These are phyloP conservation scores for Aspergillus pseudoglaucus DNA, from an alignment of 2,329 filamentous ascomycete genomes.

Conservation along the genomic window DNA sequence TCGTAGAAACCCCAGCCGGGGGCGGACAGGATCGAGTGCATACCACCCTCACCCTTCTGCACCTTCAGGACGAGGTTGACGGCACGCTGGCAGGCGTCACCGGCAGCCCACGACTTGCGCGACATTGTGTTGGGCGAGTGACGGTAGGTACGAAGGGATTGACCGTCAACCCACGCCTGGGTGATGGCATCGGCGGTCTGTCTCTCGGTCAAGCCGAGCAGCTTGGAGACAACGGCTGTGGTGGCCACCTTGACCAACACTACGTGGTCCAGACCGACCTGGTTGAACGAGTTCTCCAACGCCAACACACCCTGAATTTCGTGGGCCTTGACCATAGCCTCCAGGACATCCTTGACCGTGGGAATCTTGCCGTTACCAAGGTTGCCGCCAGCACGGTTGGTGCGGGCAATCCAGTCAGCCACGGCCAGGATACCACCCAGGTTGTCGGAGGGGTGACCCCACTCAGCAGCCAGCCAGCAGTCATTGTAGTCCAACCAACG, in stretches of 20 bases:
- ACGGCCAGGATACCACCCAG: slow-evolving; percentile 93
- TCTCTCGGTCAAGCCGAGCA: slow-evolving; percentile 81
- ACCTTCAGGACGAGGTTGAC: slow-evolving; percentile 90
- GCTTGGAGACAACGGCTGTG: slow-evolving; percentile 87
- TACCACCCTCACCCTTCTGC: slow-evolving; percentile 79
- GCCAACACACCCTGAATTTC: slow-evolving; percentile 97
- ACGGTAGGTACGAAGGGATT: slow-evolving; percentile 91
- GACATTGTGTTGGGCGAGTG: slow-evolving; percentile 99
- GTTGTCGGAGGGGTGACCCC: slow-evolving; percentile 98
- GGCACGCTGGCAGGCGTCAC: slow-evolving; percentile 92
- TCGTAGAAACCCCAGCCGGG: slow-evolving; percentile 98
- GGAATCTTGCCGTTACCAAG: slow-evolving; percentile 68
- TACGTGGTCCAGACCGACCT: slow-evolving; percentile 95
- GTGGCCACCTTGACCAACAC: slow-evolving; percentile 97
- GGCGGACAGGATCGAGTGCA: slow-evolving; percentile 87
- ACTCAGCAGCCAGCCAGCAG: slow-evolving; percentile 98
- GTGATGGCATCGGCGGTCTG: slow-evolving; percentile 94
- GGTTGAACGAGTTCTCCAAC: slow-evolving; percentile 97
- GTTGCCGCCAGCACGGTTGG: slow-evolving; percentile 78
- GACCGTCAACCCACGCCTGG: slow-evolving; percentile 95
- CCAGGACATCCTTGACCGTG: slow-evolving; percentile 82
- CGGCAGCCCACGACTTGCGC: slow-evolving; percentile 96
- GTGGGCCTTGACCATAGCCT: slow-evolving; percentile 98
- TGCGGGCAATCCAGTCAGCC: slow-evolving; percentile 94
- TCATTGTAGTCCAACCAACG: slow-evolving; percentile 99